Base-by-base conservation (phyloP, 345 rosid species). In the Populus simonii region DNA sequence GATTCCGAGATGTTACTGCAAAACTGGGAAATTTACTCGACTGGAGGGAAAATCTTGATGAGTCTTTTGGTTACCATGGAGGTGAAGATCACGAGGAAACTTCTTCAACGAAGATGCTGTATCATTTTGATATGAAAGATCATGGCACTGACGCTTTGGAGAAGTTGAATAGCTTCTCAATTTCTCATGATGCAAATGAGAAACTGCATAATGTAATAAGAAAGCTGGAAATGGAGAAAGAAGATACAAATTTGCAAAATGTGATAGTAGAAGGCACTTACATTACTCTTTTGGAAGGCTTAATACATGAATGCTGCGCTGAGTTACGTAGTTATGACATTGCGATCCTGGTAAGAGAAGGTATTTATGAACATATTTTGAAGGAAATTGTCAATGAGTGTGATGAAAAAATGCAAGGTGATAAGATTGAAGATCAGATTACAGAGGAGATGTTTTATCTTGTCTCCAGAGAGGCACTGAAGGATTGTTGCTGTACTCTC, bases 11-110 rank as follows among this genome's bases (percentile, higher is more conserved):
- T 73, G 75, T 89, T 16, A 69, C 89, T 62, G 25, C 35, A 43
- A 85, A 81, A 74, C 75, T 83, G 81, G 89, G 88, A 61, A 76
- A 76, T 73, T 74, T 93, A 68, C 72, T 85, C 65, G 71, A 80
- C 41, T 77, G 81, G 76, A 87, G 80, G 74, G 74, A 68, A 45
- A 81, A 80, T 35, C 13, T 84, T 2, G 75, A 75, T 36, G 76
- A 87, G 59, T 63, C 25, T 63, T 57, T 79, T 49, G 9, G 59
- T 59, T 71, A 74, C 12, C 68, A 70, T 76, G 76, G 38, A 62
- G 72, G 65, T 68, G 69, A 71, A 57, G 67, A 17, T 15, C 45
- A 17, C 27, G 76, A 35, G 29, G 77, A 79, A 62, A 15, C 49
- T n/a, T 76, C 31, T 74, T 18, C 71, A 22, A 38, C 13, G 17